Conservation (phyloP, 345 rosid species). For the Pistacia integerrima region DNA sequence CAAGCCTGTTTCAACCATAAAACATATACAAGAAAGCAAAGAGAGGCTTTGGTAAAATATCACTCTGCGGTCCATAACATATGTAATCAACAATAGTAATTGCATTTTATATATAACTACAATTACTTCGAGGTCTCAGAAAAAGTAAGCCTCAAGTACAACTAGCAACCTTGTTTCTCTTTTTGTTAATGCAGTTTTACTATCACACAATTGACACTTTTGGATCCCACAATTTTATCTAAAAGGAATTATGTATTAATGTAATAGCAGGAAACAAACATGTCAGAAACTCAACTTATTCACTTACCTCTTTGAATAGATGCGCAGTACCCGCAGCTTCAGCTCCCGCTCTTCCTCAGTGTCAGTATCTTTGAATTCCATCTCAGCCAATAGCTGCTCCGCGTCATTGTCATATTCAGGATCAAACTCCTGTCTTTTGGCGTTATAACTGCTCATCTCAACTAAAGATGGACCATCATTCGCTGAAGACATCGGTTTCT, state of each 20-base stretch:
- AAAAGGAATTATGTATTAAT: not conserved
- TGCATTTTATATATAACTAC: not conserved
- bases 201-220: not conserved
- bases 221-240: not conserved
- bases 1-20: constrained; percentile 59
- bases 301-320: constrained; percentile 78
- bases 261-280: not conserved
- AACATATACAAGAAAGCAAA: not conserved
- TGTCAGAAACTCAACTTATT: not conserved
- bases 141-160: not conserved
- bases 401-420: constrained; percentile 96
- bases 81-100: not conserved
- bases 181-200: not conserved
- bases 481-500: constrained; percentile 57
- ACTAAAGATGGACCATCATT: constrained; percentile 69
- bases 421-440: constrained; percentile 87
- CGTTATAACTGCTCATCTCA: constrained; percentile 77
- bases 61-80: not conserved
- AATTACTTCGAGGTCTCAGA: not conserved
- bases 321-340: constrained; percentile 79
- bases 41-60: not conserved
- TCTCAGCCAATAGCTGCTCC: constrained; percentile 92
- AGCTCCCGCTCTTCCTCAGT: constrained; percentile 83
- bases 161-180: not conserved
- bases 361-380: constrained; percentile 94